Base-by-base conservation (phyloP, 176 grass and related monocot genomes). In the Phyllostachys edulis region DNA sequence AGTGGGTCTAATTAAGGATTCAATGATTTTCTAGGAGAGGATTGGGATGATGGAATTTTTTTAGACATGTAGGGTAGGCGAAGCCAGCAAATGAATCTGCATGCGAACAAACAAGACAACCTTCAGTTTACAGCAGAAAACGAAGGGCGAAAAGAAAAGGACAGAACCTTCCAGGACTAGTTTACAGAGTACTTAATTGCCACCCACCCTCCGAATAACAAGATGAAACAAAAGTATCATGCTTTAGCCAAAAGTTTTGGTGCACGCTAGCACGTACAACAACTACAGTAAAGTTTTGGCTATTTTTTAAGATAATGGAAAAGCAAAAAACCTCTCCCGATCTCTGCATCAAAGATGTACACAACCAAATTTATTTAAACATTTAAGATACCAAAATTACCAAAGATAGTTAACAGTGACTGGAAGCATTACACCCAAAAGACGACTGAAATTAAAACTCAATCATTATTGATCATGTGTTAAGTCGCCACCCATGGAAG, bases 71-170 rank as follows among this genome's bases (percentile, higher is more conserved):
- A 36, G 32, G 32, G 42, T 80, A 86, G 59, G 56, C 56, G 29
- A 55, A 73, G 57, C 76, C 76, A 86, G 85, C 85, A 74, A 55
- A 73, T 86, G 38, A 29, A 16, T 73, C 68, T 17, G 44, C 68
- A 72, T 73, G 34, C 45, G 24, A 24, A 44, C 77, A 65, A 26
- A 55, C 4, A 26, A 63, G n/a, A 52, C 21, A 54, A 79, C 32
- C 42, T 86, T 80, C 32, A 49, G 6, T 49, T 29, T 29, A 29
- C 6, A 16, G 27, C 42, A 27, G 9, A 71, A 72, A 16, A 18
- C 7, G 17, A 50, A 50, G 0, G 18, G 15, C 3, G 3, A 23
- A 59, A 46, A 13, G 11, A 49, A 13, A 71, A 15, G 27, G 3
- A 71, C 14, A 34, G 26, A 74, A 74, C 70, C 7, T 51, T 73